Evolutionary conservation across 1,284 basidiomycete species (phyloP).

Genomic region (Moniliophthora roreri): DNA sequence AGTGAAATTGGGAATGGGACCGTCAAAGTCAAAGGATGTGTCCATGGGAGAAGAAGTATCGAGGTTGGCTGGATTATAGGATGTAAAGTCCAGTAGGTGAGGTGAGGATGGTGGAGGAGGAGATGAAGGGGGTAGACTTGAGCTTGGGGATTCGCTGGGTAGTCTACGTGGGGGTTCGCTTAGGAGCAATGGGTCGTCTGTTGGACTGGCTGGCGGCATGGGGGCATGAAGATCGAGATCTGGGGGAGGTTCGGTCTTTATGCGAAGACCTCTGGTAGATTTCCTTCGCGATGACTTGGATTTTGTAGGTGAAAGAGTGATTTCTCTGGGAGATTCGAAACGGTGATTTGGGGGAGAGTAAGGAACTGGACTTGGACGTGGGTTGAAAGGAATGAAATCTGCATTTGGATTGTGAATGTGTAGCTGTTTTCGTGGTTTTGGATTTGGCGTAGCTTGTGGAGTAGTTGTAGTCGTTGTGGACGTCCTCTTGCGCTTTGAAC

Average conservation of each 20-base stretch:
- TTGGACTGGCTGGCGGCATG: constrained; percentile 67
- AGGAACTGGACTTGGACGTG: constrained; percentile 17
- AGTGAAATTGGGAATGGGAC: constrained; percentile 3
- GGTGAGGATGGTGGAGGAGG: constrained; percentile 22
- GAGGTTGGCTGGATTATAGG: not conserved
- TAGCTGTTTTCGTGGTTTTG: constrained; percentile 60
- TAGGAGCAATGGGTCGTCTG: constrained; percentile 70
- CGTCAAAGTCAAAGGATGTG: constrained; percentile 11
- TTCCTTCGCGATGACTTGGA: constrained; percentile 5
- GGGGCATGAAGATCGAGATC: constrained; percentile 58
- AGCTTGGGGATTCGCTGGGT: constrained; percentile 1
- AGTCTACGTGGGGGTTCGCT: constrained; percentile 30
- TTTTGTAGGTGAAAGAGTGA: constrained; percentile 37
- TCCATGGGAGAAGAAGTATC: constrained; percentile 3
- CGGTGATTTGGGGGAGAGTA: constrained; percentile 66
- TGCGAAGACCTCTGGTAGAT: constrained; percentile 11
- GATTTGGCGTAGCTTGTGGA: constrained; percentile 51
- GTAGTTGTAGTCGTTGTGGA: not conserved
- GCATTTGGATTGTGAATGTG: constrained; percentile 50
- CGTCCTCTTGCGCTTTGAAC: constrained; percentile 17
- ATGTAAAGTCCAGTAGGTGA: constrained; percentile 7
- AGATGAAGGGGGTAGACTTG: constrained; percentile 19
- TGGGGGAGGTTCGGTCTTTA: constrained; percentile 60
- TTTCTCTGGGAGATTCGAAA: constrained; percentile 68
- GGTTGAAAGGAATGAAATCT: constrained; percentile 39